Evolutionary conservation across 2,329 filamentous ascomycete species (phyloP).

Genomic region (Saccharata proteae): DNA sequence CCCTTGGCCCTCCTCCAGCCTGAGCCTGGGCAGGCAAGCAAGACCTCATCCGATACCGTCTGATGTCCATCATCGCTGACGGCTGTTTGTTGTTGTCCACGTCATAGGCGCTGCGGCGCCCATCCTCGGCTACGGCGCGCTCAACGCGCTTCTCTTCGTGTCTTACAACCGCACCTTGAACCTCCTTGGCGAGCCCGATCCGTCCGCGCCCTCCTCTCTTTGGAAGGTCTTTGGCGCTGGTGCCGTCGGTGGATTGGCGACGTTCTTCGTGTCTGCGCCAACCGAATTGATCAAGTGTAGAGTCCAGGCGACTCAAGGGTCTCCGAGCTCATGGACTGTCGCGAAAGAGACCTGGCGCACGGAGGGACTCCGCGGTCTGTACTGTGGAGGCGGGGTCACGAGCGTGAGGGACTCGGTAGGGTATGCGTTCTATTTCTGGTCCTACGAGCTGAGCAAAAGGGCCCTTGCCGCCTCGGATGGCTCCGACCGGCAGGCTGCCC

Average conservation of each 20-base stretch:
- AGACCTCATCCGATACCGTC: too few relatives aligned
- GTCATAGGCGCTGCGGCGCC: slow-evolving; percentile 64
- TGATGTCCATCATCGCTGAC: slow-evolving; percentile 3
- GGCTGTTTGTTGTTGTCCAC: too few relatives aligned
- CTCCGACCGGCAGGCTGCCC: slow-evolving; percentile 37
- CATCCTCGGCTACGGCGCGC: slow-evolving; percentile 75
- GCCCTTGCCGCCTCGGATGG: slow-evolving; percentile 32
- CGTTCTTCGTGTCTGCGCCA: slow-evolving; percentile 74
- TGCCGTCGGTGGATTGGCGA: slow-evolving; percentile 68
- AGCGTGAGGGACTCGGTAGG: slow-evolving; percentile 75
- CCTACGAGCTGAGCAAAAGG: slow-evolving; percentile 66
- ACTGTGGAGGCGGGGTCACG: slow-evolving; percentile 70
- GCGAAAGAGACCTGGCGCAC: slow-evolving; percentile 46
- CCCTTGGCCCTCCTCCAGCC: too few relatives aligned
- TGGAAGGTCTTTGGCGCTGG: slow-evolving; percentile 68
- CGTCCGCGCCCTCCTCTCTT: slow-evolving; percentile 28
- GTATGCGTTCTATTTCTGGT: slow-evolving; percentile 98
- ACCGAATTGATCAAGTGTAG: slow-evolving; percentile 88
- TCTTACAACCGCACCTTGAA: slow-evolving; percentile 77
- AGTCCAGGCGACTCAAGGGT: slow-evolving; percentile 44
- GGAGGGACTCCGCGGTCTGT: slow-evolving; percentile 58
- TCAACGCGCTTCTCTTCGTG: slow-evolving; percentile 83
- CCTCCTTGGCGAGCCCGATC: slow-evolving; percentile 36
- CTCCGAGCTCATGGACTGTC: slow-evolving; percentile 46
- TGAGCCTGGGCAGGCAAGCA: too few relatives aligned